A percentile compares a stretch with the other conserved stretches of the same genome.
Evolutionary conservation across 179 eudicot genomes (phyloP).

Genomic region (Heliamphora pulchella): DNA sequence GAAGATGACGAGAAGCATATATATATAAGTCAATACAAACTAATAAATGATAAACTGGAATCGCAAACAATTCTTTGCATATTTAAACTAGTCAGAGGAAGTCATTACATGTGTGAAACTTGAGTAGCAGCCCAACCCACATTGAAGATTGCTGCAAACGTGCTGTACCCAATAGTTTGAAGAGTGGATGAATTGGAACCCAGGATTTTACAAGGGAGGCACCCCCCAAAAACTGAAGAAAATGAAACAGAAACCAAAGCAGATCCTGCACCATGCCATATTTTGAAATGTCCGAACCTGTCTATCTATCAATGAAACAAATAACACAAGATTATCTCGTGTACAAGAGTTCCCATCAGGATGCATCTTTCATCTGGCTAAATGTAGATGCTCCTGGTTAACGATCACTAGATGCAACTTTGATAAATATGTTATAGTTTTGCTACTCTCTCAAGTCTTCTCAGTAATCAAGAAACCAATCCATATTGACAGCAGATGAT

Average conservation of each 20-base stretch:
- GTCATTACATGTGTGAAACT: conserved; percentile 88
- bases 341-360: neutral
- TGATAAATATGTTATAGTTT: neutral
- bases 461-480: neutral
- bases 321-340: neutral
- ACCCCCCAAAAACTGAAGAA: conserved; percentile 94
- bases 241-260: conserved; percentile 80
- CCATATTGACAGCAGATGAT: neutral
- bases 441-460: neutral
- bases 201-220: conserved; percentile 71
- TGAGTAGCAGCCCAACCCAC: conserved; percentile 96
- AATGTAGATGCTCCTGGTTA: too few relatives aligned
- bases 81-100: conserved; percentile 13
- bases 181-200: conserved; percentile 54
- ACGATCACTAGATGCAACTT: too few relatives aligned
- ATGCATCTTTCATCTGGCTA: too few relatives aligned
- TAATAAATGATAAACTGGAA: neutral
- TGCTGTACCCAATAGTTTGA: conserved; percentile 79
- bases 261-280: conserved; percentile 95
- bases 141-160: conserved; percentile 82
- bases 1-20: neutral
- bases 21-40: neutral
- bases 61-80: neutral
- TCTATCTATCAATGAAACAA: conserved; percentile 58
- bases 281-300: conserved; percentile 84